Evolutionary conservation across 2,329 filamentous ascomycete species (phyloP), one percentile per base, ranked within the genome.

Genomic region (Cercospora zeae-maydis): DNA sequence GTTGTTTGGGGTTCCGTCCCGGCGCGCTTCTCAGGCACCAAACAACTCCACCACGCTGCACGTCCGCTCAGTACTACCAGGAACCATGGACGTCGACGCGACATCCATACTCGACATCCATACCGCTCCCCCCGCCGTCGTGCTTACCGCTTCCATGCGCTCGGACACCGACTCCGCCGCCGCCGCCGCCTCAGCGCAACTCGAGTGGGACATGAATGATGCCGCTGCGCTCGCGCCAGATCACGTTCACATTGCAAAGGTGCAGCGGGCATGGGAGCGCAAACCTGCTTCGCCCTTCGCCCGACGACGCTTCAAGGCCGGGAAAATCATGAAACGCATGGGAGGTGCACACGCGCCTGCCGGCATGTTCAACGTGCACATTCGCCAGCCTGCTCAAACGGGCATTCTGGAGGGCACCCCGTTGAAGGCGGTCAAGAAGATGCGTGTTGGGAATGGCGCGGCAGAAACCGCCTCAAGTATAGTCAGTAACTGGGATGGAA

Each of bases 201-300:
- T 58, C 42, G 58, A 57, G 69, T 81, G 79, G 80, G 67, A 76
- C 68, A 71, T 77, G 58, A 69, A 74, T 66, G 78, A 81, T 69
- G 70, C 76, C 24, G 71, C 77, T 30, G 73, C 74, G 62, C 74
- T 82, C 62, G 73, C 76, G 42, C 78, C 79, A 9, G 71, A 66
- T 42, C 72, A 77, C 33, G 71, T 82, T 4, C 74, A 78, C 14
- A 66, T 81, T 30, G 69, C 76, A 13, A 78, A 77, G 55, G 73
- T 78, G 3, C 78, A 77, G 16, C 78, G 80, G 52, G 81, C 75
- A 52, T 83, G 80, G 80, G 81, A 83, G 60, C 77, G 81, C 55
- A 77, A 75, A 60, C 77, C 79, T 6, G 72, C 79, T 62, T 76
- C 75, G 11, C 79, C 78, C 11, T 74, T 75, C 59, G 74, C 77